Percentiles rank a stretch among this genome's conserved stretches.
Conservation (phyloP, 2,329 filamentous ascomycete species). For the Aspergillus neoniger region DNA sequence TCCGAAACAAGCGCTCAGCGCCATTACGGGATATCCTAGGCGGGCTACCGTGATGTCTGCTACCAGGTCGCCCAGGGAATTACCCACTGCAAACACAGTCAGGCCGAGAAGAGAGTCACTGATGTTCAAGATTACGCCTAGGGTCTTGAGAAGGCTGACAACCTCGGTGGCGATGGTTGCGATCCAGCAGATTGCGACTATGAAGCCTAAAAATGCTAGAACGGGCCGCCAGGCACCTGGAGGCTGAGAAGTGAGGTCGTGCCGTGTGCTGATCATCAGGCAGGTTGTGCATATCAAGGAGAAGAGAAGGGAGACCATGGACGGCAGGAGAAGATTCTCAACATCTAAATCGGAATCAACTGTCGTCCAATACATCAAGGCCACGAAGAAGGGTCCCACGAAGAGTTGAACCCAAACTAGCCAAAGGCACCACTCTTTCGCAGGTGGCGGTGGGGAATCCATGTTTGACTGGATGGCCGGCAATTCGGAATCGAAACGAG, state of each 20-base stretch:
- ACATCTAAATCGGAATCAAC: conserved; percentile 59
- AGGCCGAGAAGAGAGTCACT: conserved; percentile 92
- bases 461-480: conserved; percentile 31
- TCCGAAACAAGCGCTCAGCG: conserved; percentile 91
- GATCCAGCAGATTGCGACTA: conserved; percentile 93
- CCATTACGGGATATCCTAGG: conserved; percentile 96
- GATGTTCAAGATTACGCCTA: conserved; percentile 89
- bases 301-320: conserved; percentile 65
- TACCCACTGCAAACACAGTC: conserved; percentile 94
- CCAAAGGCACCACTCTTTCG: conserved; percentile 83
- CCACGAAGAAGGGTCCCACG: conserved; percentile 80
- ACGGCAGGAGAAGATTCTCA: conserved; percentile 56
- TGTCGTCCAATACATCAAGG: conserved; percentile 65
- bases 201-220: conserved; percentile 85
- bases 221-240: conserved; percentile 72
- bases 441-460: conserved; percentile 25
- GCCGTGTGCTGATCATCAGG: conserved; percentile 66
- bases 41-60: conserved; percentile 92
- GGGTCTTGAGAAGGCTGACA: conserved; percentile 87
- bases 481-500: conserved; percentile 44
- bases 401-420: conserved; percentile 82
- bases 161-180: conserved; percentile 94
- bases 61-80: conserved; percentile 90
- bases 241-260: conserved; percentile 53
- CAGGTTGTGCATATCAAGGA: conserved; percentile 68